Evolutionary conservation across 2,329 filamentous ascomycete species (phyloP), one percentile per base, ranked within the genome.

Genomic region (Sclerotinia subarctica): DNA sequence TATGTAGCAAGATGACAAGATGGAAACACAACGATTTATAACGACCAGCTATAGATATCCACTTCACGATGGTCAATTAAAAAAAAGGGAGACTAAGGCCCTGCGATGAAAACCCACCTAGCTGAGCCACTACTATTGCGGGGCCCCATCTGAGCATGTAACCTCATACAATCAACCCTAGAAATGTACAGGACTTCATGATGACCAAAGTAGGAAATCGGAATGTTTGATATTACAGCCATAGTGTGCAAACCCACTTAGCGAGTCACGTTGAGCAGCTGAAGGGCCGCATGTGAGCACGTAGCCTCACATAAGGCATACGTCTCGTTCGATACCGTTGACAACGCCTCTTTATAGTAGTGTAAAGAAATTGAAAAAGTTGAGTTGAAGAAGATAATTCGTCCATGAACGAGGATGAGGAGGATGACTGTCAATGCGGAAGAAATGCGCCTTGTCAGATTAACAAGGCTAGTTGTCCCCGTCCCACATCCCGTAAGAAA

Each of bases 51-150:
- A 54, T 38, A 5, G 1, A n/a, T 17, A n/a, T 13, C 51, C 35
- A 57, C 63, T 65, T 65, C 38, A 65, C n/a, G 42, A 10, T 47
- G 5, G 5, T 52, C 21, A n/a, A 57, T 19, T 49, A 57, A 52
- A 42, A 47, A 49, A 65, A 49, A 10, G 2, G 24, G 17, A 65
- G 26, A 29, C 17, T 38, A 42, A 2, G 11, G 19, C 13, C 4
- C 13, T n/a, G 47, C 13, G n/a, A n/a, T 49, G 1, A 11, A 1
- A 38, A 24, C 11, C 11, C 26, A 35, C 32, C 3, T 17, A 11
- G 24, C 38, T 56, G 38, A 54, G 32, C 26, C 51, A 54, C 62
- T 44, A 11, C 21, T 8, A 21, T 15, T 15, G 21, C 62, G 44
- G 21, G 13, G 26, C 32, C 29, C 11, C 5, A 44, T 17, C 13